Evolutionary conservation across 345 rosid species (phyloP).

Genomic region (Lagerstroemia speciosa): DNA sequence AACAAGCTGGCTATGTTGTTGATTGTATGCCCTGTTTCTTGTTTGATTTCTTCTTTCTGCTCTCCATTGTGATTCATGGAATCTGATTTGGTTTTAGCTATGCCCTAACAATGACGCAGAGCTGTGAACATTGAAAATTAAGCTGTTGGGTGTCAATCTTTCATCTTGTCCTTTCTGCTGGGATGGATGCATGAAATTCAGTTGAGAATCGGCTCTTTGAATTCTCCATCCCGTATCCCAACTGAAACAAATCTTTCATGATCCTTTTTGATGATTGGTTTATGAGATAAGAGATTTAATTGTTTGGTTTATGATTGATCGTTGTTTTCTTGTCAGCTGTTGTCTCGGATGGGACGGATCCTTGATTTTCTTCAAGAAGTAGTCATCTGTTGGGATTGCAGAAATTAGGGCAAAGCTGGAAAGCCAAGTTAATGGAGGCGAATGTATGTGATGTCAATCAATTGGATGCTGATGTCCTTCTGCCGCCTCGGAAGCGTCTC

Average conservation of each 20-base stretch:
- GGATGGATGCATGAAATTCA: background rate
- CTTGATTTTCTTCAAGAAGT: conserved; percentile 13
- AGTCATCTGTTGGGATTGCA: conserved; percentile 4
- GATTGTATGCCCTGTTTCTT: conserved; percentile 1
- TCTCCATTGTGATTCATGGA: background rate
- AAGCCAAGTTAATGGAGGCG: conserved; percentile 43
- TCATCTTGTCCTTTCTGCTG: background rate
- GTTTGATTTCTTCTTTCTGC: background rate
- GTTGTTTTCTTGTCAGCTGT: conserved; percentile 1
- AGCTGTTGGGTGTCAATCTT: conserved; percentile 1
- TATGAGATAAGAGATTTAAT: too few species aligned
- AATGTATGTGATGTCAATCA: conserved; percentile 61
- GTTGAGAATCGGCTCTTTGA: background rate
- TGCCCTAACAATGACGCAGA: background rate
- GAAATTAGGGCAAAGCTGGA: conserved; percentile 11
- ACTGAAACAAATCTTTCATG: background rate
- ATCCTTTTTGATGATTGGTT: too few species aligned
- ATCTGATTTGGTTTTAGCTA: background rate
- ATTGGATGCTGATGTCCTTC: conserved; percentile 65
- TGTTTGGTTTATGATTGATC: too few species aligned
- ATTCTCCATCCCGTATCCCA: background rate
- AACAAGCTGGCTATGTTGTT: background rate
- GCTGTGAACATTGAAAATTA: background rate
- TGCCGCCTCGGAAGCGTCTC: conserved; percentile 91
- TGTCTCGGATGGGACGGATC: conserved; percentile 5